These are phyloP conservation scores for Betula pendula DNA, from an alignment of 306 rosid species.

Conservation along the genomic window DNA sequence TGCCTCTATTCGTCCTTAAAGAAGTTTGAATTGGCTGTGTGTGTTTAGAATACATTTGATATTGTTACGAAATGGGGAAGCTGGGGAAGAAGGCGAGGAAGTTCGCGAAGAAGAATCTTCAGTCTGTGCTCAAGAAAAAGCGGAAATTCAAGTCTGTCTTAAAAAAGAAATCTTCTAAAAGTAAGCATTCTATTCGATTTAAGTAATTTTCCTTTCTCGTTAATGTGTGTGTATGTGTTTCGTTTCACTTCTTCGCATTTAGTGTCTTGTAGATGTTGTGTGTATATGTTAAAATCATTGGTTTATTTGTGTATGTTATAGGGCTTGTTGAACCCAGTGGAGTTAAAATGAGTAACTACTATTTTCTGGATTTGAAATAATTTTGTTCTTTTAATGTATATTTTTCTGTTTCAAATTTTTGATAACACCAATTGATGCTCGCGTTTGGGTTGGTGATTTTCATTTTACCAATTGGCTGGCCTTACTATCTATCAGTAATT, in stretches of 20 bases:
- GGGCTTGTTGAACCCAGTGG: neutral
- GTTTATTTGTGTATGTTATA: neutral
- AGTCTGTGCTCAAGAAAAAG: constrained; percentile 68
- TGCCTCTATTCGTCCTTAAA: neutral
- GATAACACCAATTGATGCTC: neutral
- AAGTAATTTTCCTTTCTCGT: neutral
- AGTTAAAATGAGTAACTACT: neutral
- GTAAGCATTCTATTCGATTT: constrained; percentile 39
- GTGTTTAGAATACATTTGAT: constrained; percentile 8
- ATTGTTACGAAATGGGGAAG: constrained; percentile 61
- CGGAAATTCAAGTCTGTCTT: constrained; percentile 70
- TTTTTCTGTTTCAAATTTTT: too few species aligned
- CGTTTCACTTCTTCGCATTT: neutral
- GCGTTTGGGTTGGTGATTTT: neutral
- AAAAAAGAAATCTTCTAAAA: constrained; percentile 79
- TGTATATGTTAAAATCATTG: neutral
- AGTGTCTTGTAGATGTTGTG: neutral
- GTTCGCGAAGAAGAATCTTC: constrained; percentile 87
- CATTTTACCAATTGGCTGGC: neutral
- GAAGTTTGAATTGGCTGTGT: neutral
- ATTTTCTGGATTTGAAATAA: neutral
- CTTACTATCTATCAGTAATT: neutral
- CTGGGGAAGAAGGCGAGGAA: constrained; percentile 92
- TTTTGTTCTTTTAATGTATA: too few species aligned
- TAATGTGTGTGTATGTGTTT: neutral